phyloP scores from a whole-genome alignment of 2,329 filamentous ascomycete species.

The Knoxdaviesia proteae region DNA sequence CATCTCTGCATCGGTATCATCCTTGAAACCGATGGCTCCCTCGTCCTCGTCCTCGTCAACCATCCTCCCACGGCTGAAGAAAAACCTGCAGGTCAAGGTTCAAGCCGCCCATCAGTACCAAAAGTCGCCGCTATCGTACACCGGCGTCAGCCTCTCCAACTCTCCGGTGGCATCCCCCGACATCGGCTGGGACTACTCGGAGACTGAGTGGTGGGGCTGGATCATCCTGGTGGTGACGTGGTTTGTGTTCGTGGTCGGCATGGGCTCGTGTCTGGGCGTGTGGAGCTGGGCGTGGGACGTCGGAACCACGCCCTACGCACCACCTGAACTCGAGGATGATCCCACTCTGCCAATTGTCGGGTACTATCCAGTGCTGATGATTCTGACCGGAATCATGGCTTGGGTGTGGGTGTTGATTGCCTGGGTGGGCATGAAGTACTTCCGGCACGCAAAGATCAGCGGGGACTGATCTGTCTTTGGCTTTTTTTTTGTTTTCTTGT shows the following conservation, averaged over 20 bases:
- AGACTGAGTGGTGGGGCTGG: slow-evolving; percentile 98
- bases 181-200: slow-evolving; percentile 66
- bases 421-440: slow-evolving; percentile 99
- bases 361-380: slow-evolving; percentile 88
- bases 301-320: slow-evolving; percentile 84
- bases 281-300: slow-evolving; percentile 99
- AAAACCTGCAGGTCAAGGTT: slow-evolving; percentile 22
- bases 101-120: slow-evolving; percentile 21
- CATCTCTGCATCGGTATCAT: no score
- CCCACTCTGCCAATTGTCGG: slow-evolving; percentile 85
- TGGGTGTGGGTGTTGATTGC: slow-evolving; percentile 98
- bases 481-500: background rate
- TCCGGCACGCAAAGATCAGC: slow-evolving; percentile 82
- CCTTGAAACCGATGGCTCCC: slow-evolving; percentile 13
- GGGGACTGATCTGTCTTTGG: slow-evolving; percentile 24
- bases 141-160: slow-evolving; percentile 26
- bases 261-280: slow-evolving; percentile 84
- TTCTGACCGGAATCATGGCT: slow-evolving; percentile 84
- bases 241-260: slow-evolving; percentile 88
- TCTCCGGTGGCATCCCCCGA: slow-evolving; percentile 23
- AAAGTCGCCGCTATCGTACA: slow-evolving; percentile 39
- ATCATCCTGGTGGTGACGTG: slow-evolving; percentile 78
- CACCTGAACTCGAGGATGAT: slow-evolving; percentile 87
- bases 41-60: slow-evolving; percentile 37
- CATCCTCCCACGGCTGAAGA: slow-evolving; percentile 31